Base-by-base conservation (phyloP, 1,284 basidiomycete species). In the Agroathelia rolfsii region DNA sequence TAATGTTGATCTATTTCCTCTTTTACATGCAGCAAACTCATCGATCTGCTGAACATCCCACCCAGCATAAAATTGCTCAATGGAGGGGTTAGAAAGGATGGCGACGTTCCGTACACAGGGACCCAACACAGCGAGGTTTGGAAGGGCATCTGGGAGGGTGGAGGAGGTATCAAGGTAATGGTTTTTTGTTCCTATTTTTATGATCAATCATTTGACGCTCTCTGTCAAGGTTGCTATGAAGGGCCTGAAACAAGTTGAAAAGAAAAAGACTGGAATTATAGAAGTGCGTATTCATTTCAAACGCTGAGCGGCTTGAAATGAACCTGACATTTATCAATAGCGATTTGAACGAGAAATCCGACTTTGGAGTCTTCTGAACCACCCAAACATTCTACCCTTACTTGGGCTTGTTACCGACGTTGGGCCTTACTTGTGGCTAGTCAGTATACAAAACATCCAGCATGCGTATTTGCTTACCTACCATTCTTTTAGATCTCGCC, bases 351-450 rank as follows among this genome's bases (percentile, higher is more conserved):
- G 61, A 28, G 71, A 75, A 49, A 62, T 76, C 13, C 44, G 47
- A 11, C 52, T 72, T 8, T 76, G 72, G 72, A 58, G 66, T 15
- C 48, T 55, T 30, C 51, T 76, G 17, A 46, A 60, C 30, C 57
- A 73, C 35, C 54, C 56, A 12, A 61, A 75, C 35, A 62, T 72
- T 21, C 54, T 68, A 19, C 57, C 61, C 14, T 64, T 75, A 42
- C 62, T 67, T 40, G 71, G 71, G 3, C 62, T 75, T 30, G 63
- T 70, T 2, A 70, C 66, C 6, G 58, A 73, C 38, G 51, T 68
- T 33, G 69, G 66, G 1, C 57, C 56, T 30, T 55, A 61, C 28
- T 51, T 72, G 28, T 58, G 68, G 41, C 66, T 69, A 48, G 73
- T 61, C 42, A 37, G 38, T 36, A 25, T 17, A 9, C 21, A 9